These are phyloP conservation scores for Acer saccharum DNA, from an alignment of 345 rosid species.

Conservation along the genomic window DNA sequence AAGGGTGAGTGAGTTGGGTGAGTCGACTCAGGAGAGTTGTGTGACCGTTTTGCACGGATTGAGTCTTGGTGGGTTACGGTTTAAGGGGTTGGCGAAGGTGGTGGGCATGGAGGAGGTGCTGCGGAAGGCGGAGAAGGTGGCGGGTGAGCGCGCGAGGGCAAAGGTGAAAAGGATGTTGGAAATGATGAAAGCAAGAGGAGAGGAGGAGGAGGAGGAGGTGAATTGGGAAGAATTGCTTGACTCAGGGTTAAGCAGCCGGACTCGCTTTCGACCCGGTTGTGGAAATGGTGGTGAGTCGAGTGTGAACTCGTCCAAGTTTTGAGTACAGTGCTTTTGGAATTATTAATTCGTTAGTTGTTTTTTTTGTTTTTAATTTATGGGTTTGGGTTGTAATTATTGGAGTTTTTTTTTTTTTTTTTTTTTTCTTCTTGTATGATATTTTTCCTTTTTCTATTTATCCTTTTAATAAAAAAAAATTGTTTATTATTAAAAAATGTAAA, in stretches of 20 bases:
- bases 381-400: constrained; percentile 18
- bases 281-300: constrained; percentile 29
- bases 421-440: background rate
- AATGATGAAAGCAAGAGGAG: constrained; percentile 40
- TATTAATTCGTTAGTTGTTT: background rate
- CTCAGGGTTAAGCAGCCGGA: constrained; percentile 40
- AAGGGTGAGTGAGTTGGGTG: constrained; percentile 34
- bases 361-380: background rate
- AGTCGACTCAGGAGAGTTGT: constrained; percentile 60
- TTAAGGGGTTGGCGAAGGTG: constrained; percentile 71
- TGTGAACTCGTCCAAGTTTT: constrained; percentile 54
- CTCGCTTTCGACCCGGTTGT: constrained; percentile 27
- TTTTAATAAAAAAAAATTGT: too few species aligned
- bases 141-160: constrained; percentile 47
- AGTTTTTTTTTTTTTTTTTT: too few species aligned
- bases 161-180: constrained; percentile 56
- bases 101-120: constrained; percentile 64
- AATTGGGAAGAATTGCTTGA: constrained; percentile 87
- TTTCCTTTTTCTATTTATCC: background rate
- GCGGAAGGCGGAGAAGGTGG: constrained; percentile 44
- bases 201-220: constrained; percentile 48
- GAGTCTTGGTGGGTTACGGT: constrained; percentile 66
- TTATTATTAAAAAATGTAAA: too few species aligned
- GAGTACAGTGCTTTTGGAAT: constrained; percentile 8
- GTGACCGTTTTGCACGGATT: constrained; percentile 59